Conservation (phyloP, 371 early-diverging fungal species). For the Mucor velutinosus region DNA sequence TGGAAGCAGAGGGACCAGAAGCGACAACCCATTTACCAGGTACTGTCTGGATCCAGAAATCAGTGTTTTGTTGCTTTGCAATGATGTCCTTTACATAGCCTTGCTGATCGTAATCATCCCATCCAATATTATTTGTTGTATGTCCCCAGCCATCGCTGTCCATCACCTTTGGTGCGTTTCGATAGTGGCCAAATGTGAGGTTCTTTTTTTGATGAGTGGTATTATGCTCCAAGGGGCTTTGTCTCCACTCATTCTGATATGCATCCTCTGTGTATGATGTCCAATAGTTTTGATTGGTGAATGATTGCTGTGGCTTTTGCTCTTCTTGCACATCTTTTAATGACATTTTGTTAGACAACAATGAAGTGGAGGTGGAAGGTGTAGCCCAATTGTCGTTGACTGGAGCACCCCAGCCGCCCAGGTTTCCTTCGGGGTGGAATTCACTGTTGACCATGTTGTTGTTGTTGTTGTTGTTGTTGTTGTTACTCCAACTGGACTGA, state of each 20-base stretch:
- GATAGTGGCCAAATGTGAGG: background rate
- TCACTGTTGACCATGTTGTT: background rate
- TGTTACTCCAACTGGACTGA: background rate
- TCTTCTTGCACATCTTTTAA: background rate
- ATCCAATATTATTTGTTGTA: slow-evolving; percentile 22
- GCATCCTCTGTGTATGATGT: background rate
- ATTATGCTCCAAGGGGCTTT: background rate
- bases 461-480: background rate
- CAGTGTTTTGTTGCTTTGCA: slow-evolving; percentile 37
- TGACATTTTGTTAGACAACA: background rate
- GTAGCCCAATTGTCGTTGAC: slow-evolving; percentile 1
- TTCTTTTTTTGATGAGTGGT: background rate
- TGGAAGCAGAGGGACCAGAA: background rate
- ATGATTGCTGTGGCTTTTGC: slow-evolving; percentile 6
- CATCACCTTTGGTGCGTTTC: background rate
- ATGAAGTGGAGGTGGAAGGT: background rate
- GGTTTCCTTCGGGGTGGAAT: slow-evolving; percentile 1
- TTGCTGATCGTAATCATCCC: slow-evolving; percentile 40
- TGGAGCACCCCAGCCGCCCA: slow-evolving; percentile 37
- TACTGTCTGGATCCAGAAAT: slow-evolving; percentile 30
- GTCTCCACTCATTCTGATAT: slow-evolving; percentile 2
- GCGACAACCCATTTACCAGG: slow-evolving; percentile 21
- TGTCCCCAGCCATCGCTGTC: slow-evolving; percentile 45
- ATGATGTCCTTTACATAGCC: slow-evolving; percentile 43
- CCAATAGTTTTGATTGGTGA: background rate